Evolutionary conservation across 179 eudicot species (phyloP), one percentile per base, ranked within the genome.

Genomic region (Carnegiea gigantea): DNA sequence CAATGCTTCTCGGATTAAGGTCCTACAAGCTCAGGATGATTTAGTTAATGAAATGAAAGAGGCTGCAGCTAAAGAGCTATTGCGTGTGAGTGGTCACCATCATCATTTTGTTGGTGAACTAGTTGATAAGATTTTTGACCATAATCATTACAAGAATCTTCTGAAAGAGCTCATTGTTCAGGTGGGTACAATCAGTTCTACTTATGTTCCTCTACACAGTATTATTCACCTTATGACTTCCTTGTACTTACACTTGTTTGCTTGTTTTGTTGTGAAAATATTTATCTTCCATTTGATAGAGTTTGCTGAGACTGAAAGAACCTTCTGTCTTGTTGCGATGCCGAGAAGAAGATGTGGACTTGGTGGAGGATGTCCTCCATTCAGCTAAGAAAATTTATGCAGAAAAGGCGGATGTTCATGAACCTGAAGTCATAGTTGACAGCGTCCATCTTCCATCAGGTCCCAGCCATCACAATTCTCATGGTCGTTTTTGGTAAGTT

Each of bases 1-100:
- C 82, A 95, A 95, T 79, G 93, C 98, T 78, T 95, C 98, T 87
- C 86, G 97, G 83, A 88, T 95, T 83, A 95, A 95, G 85, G 97
- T 95, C 80, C 98, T 95, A 84, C 96, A 95, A 88, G 98, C 97
- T 72, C 97, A 95, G 84, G 98, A 95, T 91, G 98, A 95, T 85
- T 80, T 95, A 76, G 96, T 93, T 78, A 92, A 84, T 70, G 74
- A 92, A 86, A 95, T 95, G 98, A 92, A 88, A 85, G 96, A 93
- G 73, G 83, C 89, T 78, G 96, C 97, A 65, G 80, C 96, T 46
- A 89, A 92, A 85, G 96, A 95, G 87, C 89, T 95, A 76, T 72
- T 94, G 86, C 84, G 84, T 70, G 88, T 93, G 76, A 85, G 93
- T 87, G 85, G 85, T 65, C 88, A 91, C 91, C 83, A 82, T 18